Evolutionary conservation across 2,329 filamentous ascomycete species (phyloP), one percentile per base, ranked within the genome.

Genomic region (Trematosphaeria pertusa): DNA sequence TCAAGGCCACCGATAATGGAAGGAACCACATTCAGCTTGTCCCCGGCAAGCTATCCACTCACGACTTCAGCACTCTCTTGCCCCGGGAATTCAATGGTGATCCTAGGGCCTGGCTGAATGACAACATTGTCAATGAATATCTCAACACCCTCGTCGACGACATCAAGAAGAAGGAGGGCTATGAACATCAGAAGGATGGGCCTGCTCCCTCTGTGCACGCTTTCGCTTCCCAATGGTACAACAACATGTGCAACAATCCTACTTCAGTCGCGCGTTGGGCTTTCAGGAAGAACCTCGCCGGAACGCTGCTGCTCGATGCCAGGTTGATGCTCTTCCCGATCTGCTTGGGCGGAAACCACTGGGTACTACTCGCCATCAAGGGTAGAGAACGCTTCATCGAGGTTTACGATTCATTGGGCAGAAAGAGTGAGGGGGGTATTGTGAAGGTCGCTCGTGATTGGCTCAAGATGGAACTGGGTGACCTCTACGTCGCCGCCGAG

Each of bases 241-340:
- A 77, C 30, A 78, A 76, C 19, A 69, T 87, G 22, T 73, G 74
- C 37, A 22, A 48, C 11, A 41, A 52, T 2, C 11, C 49, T 2
- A 41, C 51, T 10, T 40, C 26, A 4, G 75, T 79, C 0, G 64
- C 65, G 2, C 76, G 81, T 18, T 82, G 84, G 58, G 79, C 85
- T 9, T 22, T 40, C 3, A 55, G 58, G 19, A 56, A 56, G n/a
- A 52, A 64, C 17, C 54, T 72, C 4, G 54, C 38, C 5, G 59
- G 57, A n/a, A 71, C 75, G 8, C 86, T 87, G 43, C 78, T 91
- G 20, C 70, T 89, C 5, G 65, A 82, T n/a, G 77, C 87, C 15
- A 82, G 90, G 37, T 82, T 84, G 0, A 75, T 92, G 17, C 78
- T 91, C 31, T 78, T 91, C 28, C 89, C 89, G 0, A 84, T 91